Evolutionary conservation across 2,329 filamentous ascomycete species (phyloP), one percentile per base, ranked within the genome.

Genomic region (Cercospora sesami): DNA sequence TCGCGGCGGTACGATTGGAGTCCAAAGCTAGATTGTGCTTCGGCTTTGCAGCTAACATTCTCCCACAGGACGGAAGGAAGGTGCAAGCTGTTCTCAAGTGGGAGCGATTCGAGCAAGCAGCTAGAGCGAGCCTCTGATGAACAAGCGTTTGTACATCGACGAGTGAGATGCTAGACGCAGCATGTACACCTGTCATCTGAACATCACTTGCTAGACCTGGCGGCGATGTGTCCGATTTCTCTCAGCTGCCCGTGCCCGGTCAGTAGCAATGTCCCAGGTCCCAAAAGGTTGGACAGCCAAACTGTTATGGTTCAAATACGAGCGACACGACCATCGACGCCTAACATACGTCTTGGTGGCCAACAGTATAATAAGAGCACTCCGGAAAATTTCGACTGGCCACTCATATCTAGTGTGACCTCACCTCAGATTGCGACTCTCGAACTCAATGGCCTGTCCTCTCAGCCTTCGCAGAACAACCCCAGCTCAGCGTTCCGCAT

Each of bases 51-150:
- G 14, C 33, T 61, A 31, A 65, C 26, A 51, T 60, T 8, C 0
- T 60, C n/a, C n/a, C 2, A 23, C n/a, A 62, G 73, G 72, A 74
- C 60, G 74, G 73, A 7, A 72, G 36, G 30, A 63, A 63, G 42
- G 67, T 69, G 31, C 64, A 69, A 57, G 73, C 69, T n/a, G 65
- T 74, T 9, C 28, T 74, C 62, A 74, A 72, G 63, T 75, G 74
- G 74, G 73, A 74, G 64, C 73, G 72, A 65, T 72, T 74, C 21
- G 73, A 75, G 64, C 74, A 51, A 51, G 45, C 45, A 14, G 45
- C 45, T 14, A 51, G 45, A 23, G 18, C 45, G 4, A 23, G 18
- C 10, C 21, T 51, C 45, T 51, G 21, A 51, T 51, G 10, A 7
- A 51, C 45, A 3, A 26, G 45, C 45, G 18, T 51, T 14, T 23